Percentiles rank a stretch among this genome's conserved stretches.
Evolutionary conservation across 768 basidiomycete species (phyloP).

Genomic region (Mycena filopes): DNA sequence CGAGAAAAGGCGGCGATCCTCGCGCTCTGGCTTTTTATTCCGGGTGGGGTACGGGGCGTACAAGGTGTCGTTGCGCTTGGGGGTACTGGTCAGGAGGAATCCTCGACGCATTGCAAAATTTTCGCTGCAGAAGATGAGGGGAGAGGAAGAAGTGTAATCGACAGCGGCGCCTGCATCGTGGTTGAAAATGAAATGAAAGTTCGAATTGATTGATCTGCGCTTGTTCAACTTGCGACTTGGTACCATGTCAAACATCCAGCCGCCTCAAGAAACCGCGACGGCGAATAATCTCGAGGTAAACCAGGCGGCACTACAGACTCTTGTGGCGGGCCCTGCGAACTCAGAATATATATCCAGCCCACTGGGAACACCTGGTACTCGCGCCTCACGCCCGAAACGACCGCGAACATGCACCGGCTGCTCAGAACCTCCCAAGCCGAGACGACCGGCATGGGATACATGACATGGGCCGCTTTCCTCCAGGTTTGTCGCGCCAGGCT

Average conservation of each 20-base stretch:
- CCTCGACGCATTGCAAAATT: conserved; percentile 18
- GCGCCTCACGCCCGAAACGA: conserved; percentile 67
- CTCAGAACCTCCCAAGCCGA: conserved; percentile 65
- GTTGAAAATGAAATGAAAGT: no score
- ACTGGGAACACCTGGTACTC: conserved; percentile 61
- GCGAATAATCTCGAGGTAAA: no score
- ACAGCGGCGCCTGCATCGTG: no score
- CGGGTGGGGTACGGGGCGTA: conserved; percentile 27
- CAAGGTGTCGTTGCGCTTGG: neutral
- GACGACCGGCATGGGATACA: conserved; percentile 62
- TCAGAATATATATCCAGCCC: no score
- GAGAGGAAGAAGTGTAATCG: no score
- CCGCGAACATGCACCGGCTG: conserved; percentile 71
- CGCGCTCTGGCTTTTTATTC: conserved; percentile 18
- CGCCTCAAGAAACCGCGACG: no score
- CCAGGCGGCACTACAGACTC: no score
- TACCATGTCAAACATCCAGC: no score
- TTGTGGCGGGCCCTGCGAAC: no score
- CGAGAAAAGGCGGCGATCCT: conserved; percentile 23
- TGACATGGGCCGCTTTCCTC: conserved; percentile 85
- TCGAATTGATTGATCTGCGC: no score
- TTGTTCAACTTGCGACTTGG: no score
- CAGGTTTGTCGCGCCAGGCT: conserved; percentile 47
- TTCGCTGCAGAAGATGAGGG: neutral
- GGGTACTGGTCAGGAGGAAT: conserved; percentile 9